phyloP scores from a whole-genome alignment of 2,329 filamentous ascomycete species.

The Xylariaceae sp. region DNA sequence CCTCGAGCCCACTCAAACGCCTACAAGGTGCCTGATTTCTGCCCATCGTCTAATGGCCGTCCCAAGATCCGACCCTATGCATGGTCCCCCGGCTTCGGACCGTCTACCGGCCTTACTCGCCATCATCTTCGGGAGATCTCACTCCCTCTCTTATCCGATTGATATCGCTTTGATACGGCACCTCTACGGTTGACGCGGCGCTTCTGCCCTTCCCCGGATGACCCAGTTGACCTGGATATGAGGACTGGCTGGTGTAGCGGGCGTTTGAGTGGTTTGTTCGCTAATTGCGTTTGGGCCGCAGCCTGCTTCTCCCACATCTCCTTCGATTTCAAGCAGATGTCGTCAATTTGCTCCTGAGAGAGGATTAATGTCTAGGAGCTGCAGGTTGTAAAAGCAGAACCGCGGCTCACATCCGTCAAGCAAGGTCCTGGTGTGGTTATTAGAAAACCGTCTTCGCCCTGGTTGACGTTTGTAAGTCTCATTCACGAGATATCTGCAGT shows the following conservation, averaged over 20 bases:
- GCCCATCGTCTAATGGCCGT: constrained; percentile 17
- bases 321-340: constrained; percentile 57
- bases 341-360: constrained; percentile 57
- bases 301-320: constrained; percentile 56
- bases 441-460: constrained; percentile 60
- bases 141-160: constrained; percentile 29
- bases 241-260: constrained; percentile 54
- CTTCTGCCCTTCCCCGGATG: constrained; percentile 32
- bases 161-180: constrained; percentile 25
- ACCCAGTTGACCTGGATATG: constrained; percentile 40
- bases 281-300: constrained; percentile 44
- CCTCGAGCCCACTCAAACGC: constrained; percentile 23
- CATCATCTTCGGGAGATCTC: constrained; percentile 26
- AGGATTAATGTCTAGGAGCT: constrained; percentile 9
- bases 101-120: constrained; percentile 15
- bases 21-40: constrained; percentile 21
- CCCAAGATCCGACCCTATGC: constrained; percentile 17
- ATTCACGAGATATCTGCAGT: constrained; percentile 15
- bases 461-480: constrained; percentile 24
- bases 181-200: constrained; percentile 34
- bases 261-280: constrained; percentile 50
- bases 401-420: constrained; percentile 52
- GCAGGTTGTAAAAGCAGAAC: constrained; percentile 3
- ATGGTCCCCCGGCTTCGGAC: constrained; percentile 8
- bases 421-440: constrained; percentile 56